Percentiles rank a stretch among this genome's conserved stretches.
Conservation (phyloP, 495 filamentous ascomycete species). For the Aspergillus sparsus region DNA sequence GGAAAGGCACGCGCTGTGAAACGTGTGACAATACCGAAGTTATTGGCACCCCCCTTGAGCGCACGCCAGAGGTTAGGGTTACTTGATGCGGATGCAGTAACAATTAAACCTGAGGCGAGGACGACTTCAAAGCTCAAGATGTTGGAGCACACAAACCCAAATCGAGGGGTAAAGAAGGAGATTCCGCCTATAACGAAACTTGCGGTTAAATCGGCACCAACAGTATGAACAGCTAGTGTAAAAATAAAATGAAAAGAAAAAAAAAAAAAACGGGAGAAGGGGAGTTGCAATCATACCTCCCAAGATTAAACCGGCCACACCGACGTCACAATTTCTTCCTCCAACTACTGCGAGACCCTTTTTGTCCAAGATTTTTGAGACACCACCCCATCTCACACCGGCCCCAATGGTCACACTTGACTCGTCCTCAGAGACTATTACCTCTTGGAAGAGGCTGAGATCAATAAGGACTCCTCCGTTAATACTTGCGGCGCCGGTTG, state of each 20-base stretch:
- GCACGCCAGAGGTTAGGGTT: constrained; percentile 7
- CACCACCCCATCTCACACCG: not conserved
- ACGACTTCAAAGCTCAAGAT: constrained; percentile 2
- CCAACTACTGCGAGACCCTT: constrained; percentile 6
- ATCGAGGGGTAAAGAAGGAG: constrained; percentile 1
- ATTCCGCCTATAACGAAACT: not conserved
- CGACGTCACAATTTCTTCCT: constrained; percentile 2
- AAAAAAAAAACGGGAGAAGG: not conserved
- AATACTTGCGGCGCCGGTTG: not conserved
- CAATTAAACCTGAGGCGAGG: not conserved
- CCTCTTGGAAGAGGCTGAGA: constrained; percentile 3
- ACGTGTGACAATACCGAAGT: constrained; percentile 8
- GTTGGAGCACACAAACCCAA: not conserved
- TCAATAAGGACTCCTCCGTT: constrained; percentile 10
- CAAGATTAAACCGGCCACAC: constrained; percentile 1
- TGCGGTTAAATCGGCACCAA: no score
- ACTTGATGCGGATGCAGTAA: not conserved
- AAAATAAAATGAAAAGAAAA: not conserved
- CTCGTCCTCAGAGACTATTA: constrained; percentile 4
- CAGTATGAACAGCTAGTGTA: not conserved
- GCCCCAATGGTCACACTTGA: constrained; percentile 5
- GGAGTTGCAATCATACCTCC: not conserved
- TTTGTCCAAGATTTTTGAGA: not conserved
- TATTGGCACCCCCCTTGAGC: constrained; percentile 9
- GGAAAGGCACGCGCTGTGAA: constrained; percentile 6